A percentile compares a stretch with the other conserved stretches of the same genome.
These are phyloP conservation scores for Glycyrrhiza uralensis DNA, from an alignment of 306 rosid species.

Conservation along the genomic window DNA sequence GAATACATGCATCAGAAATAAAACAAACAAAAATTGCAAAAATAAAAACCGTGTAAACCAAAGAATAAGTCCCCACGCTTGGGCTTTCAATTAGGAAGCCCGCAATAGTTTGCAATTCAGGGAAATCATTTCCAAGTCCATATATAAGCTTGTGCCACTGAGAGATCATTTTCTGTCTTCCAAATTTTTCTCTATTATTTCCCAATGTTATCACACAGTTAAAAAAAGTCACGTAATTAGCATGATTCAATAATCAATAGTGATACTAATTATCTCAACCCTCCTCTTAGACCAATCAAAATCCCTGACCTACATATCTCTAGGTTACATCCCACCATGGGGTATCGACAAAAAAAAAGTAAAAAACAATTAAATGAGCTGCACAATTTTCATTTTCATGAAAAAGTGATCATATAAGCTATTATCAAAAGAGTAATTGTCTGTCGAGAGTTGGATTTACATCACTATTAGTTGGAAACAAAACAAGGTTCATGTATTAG, in stretches of 20 bases:
- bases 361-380: background rate
- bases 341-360: constrained; percentile 24
- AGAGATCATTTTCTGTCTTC: constrained; percentile 48
- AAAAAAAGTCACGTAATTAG: constrained; percentile 17
- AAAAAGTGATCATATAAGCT: background rate
- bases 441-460: too few relatives aligned
- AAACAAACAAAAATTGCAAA: constrained; percentile 28
- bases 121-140: too few relatives aligned
- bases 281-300: constrained; percentile 24
- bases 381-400: constrained; percentile 13
- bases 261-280: constrained; percentile 2
- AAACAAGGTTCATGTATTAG: constrained; percentile 49
- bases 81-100: constrained; percentile 21
- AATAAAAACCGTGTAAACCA: constrained; percentile 27
- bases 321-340: constrained; percentile 17
- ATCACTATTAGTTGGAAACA: background rate
- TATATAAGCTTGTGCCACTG: constrained; percentile 25
- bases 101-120: too few relatives aligned
- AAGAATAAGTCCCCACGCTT: constrained; percentile 13
- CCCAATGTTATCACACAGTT: background rate
- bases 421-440: constrained; percentile 9
- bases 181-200: constrained; percentile 36
- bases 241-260: constrained; percentile 18
- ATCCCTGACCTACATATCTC: constrained; percentile 28
- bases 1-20: constrained; percentile 40